Conservation (phyloP, 768 basidiomycete genomes). For the Amanita exitialis region DNA sequence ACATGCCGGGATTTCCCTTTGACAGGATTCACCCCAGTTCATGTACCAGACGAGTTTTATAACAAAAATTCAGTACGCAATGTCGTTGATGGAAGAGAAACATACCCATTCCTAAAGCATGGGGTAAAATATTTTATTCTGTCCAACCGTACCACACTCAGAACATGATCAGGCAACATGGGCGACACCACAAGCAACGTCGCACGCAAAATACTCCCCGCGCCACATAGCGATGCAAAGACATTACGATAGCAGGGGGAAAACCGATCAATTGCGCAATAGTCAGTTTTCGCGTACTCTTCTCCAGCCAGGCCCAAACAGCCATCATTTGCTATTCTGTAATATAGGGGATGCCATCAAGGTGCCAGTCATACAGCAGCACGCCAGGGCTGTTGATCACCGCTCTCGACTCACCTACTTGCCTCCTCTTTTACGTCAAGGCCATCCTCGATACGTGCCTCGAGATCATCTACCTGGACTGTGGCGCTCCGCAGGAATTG, state of each 20-base stretch:
- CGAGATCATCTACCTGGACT: constrained; percentile 14
- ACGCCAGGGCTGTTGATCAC: not conserved
- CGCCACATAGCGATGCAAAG: not conserved
- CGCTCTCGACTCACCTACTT: not conserved
- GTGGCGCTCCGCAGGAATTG: constrained; percentile 16
- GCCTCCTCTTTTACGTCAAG: not conserved
- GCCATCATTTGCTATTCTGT: not conserved
- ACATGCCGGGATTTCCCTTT: constrained; percentile 16
- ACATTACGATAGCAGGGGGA: not conserved
- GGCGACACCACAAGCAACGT: not conserved
- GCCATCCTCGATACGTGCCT: not conserved
- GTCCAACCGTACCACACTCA: not conserved
- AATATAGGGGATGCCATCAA: not conserved
- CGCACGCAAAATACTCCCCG: not conserved
- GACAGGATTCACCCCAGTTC: not conserved
- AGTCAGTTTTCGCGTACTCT: not conserved
- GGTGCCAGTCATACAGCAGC: not conserved
- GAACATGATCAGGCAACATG: not conserved
- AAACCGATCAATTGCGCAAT: not conserved
- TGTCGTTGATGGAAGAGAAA: not conserved
- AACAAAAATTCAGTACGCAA: not conserved
- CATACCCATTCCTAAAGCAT: not conserved
- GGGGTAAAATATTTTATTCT: not conserved
- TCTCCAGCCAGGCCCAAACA: not conserved
- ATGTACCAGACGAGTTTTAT: not conserved